Evolutionary conservation across 768 basidiomycete genomes (phyloP), one percentile per base, ranked within the genome.

Genomic region (Phylloporus sp.): DNA sequence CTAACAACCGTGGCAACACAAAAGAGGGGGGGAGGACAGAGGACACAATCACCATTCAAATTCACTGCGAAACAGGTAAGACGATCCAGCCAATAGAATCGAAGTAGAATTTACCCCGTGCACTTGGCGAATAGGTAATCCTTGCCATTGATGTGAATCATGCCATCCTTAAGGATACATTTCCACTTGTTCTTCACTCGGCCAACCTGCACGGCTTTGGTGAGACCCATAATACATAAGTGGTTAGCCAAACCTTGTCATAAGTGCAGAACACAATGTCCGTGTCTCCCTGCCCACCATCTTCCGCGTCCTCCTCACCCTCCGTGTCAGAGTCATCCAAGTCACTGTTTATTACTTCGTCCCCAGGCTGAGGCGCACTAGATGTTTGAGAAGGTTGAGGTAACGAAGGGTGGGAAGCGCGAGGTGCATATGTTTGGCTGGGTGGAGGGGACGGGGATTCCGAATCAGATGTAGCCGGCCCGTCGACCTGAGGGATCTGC

Each of bases 161-260:
- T 92, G 4, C 97, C 97, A 58, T 98, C 97, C 72, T 97, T 97
- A 46, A 99, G 79, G 22, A 91, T 85, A 54, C 94, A 95, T 76
- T 98, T 99, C 97, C 97, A 99, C 75, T 98, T 99, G 75, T 97
- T 98, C 74, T 98, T 99, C 23, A 98, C 95, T n/a, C 97, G 81
- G 39, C 95, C 93, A 31, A 98, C 95, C 95, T 98, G 59, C 18
- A 36, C 38, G 5, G 22, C 34, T 12, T 34, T 24, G 16, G 45
- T 54, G 16, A 57, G 50, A 44, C 28, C 32, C 18, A 27, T 3
- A 8, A n/a, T 4, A 8, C 20, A 13, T 20, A 45, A 32, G 16
- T 2, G 0, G 13, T 32, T 7, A 10, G 27, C 55, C 76, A 35
- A 50, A 92, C 95, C 84, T 98, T 98, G 68, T 99, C 97, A 66